Conservation (phyloP, 2,329 filamentous ascomycete genomes). For the Neoarthrinium moseri region DNA sequence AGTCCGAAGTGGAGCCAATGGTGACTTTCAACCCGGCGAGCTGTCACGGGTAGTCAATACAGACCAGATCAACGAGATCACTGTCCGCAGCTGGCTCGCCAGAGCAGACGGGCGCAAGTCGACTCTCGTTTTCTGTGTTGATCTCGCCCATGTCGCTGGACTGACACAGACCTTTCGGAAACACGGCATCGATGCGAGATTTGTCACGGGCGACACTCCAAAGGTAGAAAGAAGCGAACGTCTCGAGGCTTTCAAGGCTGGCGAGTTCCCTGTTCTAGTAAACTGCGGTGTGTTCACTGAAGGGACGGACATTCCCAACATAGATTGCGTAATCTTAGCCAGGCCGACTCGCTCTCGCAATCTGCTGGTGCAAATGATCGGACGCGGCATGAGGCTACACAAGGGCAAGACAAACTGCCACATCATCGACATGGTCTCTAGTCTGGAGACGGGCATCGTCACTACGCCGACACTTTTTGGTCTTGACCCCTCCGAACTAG, state of each 20-base stretch:
- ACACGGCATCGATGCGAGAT: constrained; percentile 78
- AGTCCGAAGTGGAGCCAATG: constrained; percentile 62
- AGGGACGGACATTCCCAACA: constrained; percentile 95
- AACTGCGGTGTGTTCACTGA: constrained; percentile 98
- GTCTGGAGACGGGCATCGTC: constrained; percentile 78
- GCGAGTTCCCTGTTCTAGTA: constrained; percentile 81
- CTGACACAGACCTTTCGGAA: constrained; percentile 75
- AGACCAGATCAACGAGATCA: constrained; percentile 74
- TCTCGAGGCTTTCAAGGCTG: constrained; percentile 72
- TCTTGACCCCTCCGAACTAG: constrained; percentile 76
- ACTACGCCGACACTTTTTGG: constrained; percentile 92
- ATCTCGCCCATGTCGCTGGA: constrained; percentile 75
- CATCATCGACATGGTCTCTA: constrained; percentile 93
- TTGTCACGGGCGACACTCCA: constrained; percentile 80
- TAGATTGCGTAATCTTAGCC: constrained; percentile 88
- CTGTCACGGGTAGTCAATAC: constrained; percentile 85
- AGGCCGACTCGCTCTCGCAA: constrained; percentile 92
- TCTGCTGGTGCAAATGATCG: constrained; percentile 95
- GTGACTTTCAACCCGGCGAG: constrained; percentile 79
- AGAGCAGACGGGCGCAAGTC: constrained; percentile 74
- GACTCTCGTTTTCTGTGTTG: constrained; percentile 92
- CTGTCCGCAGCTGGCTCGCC: constrained; percentile 80
- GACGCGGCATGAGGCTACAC: constrained; percentile 82
- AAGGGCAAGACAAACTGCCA: constrained; percentile 85
- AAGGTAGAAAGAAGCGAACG: constrained; percentile 65